Evolutionary conservation across 2,329 filamentous ascomycete species (phyloP), one percentile per base, ranked within the genome.

Genomic region (Aspergillus fumigatiaffinis): DNA sequence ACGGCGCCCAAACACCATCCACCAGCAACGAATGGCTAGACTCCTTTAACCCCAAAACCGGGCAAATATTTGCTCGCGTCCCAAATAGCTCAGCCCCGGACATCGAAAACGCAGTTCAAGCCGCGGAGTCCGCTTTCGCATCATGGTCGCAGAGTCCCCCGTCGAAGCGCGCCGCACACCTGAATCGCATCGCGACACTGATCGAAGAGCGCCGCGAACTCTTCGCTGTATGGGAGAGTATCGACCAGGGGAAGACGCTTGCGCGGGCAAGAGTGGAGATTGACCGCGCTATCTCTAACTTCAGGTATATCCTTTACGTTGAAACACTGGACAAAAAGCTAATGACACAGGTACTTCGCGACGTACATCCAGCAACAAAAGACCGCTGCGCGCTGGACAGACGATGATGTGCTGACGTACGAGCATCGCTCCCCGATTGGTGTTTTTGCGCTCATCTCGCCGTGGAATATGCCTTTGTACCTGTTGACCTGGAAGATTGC

Each of bases 401-500:
- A 53, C 17, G 48, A 52, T 25, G 54, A 59, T 42, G 26, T 57
- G 14, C 51, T 59, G n/a, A 62, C 61, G 5, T 64, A 64, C 38
- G 62, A 64, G 50, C 61, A 64, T 14, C 59, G 62, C n/a, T 64
- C 62, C 0, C 60, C 62, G 1, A 42, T 59, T 9, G 62, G 62
- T 1, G 59, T 64, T 14, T 64, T 64, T 25, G 61, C 55, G 1
- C 47, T 64, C 12, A 64, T 64, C 29, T 56, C 62, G 17, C 62
- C 62, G 25, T 64, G 62, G 62, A 63, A 64, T 21, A 64, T 64
- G 62, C 62, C 62, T 0, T 41, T 64, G 20, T 63, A 62, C 42
- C 59, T 62, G 9, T 49, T 64, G 4, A 64, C 62, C 14, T 61
- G 62, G 62, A 63, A 64, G 38, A 64, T 64, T 28, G 62, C 62